phyloP scores from a whole-genome alignment of 2,329 filamentous ascomycete genomes.

The Aureobasidium mangrovei region DNA sequence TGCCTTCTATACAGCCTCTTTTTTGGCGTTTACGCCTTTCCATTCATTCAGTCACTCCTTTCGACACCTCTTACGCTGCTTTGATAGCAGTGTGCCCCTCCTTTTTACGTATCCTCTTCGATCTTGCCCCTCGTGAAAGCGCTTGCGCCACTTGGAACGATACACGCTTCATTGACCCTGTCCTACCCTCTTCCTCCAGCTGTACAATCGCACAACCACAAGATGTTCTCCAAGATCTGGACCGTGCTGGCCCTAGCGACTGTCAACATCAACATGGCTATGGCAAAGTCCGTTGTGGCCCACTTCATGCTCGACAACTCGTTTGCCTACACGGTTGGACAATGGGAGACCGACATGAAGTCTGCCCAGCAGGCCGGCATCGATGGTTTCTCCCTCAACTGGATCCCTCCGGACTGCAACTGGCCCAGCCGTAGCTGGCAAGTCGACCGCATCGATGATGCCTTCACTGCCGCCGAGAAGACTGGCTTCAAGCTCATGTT shows the following conservation, averaged over 20 bases:
- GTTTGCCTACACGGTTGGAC: slow-evolving; percentile 26
- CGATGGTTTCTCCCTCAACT: slow-evolving; percentile 32
- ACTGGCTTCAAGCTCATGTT: slow-evolving; percentile 30
- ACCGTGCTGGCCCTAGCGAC: slow-evolving; percentile 17
- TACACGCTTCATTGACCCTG: background rate
- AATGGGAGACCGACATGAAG: slow-evolving; percentile 29
- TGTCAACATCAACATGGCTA: slow-evolving; percentile 20
- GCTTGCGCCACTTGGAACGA: background rate
- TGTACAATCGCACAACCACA: background rate
- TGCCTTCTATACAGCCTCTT: slow-evolving; percentile 1
- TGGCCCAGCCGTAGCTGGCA: slow-evolving; percentile 24
- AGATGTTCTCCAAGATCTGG: slow-evolving; percentile 5
- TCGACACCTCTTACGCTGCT: slow-evolving; percentile 1
- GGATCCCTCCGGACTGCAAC: slow-evolving; percentile 29
- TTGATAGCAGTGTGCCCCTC: slow-evolving; percentile 12
- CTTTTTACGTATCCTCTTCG: background rate
- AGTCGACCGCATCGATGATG: slow-evolving; percentile 29
- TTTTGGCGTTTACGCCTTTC: slow-evolving; percentile 9
- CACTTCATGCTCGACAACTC: slow-evolving; percentile 31
- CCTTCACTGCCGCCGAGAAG: slow-evolving; percentile 27
- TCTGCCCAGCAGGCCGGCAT: slow-evolving; percentile 28
- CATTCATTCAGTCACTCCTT: slow-evolving; percentile 10
- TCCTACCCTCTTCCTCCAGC: background rate
- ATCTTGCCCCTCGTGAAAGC: background rate
- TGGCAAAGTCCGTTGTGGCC: slow-evolving; percentile 27